Evolutionary conservation across 2,329 filamentous ascomycete genomes (phyloP).

Genomic region (Nothopassalora personata): DNA sequence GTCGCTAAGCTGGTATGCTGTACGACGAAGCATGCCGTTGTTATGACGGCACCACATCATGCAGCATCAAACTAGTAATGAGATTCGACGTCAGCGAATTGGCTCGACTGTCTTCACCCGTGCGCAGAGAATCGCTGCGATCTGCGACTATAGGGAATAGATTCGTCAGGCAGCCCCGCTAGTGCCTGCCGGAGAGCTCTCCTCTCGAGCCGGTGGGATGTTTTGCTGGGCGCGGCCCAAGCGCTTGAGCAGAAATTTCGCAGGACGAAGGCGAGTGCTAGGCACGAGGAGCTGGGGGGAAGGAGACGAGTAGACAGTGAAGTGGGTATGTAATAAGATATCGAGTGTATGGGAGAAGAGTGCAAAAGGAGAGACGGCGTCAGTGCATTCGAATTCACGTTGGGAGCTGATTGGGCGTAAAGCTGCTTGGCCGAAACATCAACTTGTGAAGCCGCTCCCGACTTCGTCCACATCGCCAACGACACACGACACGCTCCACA

Average conservation of each 20-base stretch:
- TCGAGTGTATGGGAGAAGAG: background rate
- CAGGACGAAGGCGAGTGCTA: background rate
- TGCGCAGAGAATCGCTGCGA: background rate
- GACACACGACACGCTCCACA: background rate
- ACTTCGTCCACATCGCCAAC: background rate
- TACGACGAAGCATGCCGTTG: background rate
- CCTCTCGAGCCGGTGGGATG: background rate
- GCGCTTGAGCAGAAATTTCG: background rate
- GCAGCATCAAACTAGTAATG: background rate
- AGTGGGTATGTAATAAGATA: too few species aligned
- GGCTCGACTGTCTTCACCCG: background rate
- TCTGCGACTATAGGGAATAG: background rate
- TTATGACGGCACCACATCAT: background rate
- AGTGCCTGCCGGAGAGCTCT: background rate
- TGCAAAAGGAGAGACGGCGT: background rate
- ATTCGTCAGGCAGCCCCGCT: constrained; percentile 1
- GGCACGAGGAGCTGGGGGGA: background rate
- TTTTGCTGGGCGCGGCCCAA: background rate
- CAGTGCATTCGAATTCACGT: background rate
- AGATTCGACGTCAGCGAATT: background rate
- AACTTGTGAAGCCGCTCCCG: too few species aligned
- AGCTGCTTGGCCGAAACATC: background rate
- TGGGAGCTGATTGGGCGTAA: background rate
- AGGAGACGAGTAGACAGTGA: background rate
- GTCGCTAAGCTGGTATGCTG: background rate